Base-by-base conservation (phyloP, 208 protist species). In the Polymyxa betae region DNA sequence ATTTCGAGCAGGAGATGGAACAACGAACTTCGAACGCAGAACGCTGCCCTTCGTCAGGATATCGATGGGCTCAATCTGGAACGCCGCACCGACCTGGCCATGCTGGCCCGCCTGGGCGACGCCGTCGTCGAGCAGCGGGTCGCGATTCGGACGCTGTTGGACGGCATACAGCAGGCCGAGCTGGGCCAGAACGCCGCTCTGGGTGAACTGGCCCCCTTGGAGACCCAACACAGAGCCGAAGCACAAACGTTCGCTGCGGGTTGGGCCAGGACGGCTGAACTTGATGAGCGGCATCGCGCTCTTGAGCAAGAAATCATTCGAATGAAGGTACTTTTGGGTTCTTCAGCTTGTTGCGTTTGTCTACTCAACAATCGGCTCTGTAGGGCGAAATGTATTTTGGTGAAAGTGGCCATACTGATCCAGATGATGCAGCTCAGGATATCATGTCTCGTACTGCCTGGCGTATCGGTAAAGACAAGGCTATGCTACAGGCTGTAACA, bases 381-480 rank as follows among this genome's bases (percentile, higher is more conserved):
- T n/a, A 82, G 72, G 72, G 72, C 12, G 72, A 82, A 43, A 82
- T 82, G 72, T 82, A 82, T 43, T 82, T 82, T 35, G 72, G 72
- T 20, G 35, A 5, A n/a, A 5, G 35, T 20, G 72, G 10, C n/a
- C 16, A 82, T 5, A 5, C 12, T 38, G 12, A 5, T 38, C 72
- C 72, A 38, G 72, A 43, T 35, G 72, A 82, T 5, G n/a, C 16
- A 5, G n/a, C 35, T 43, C 35, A 35, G n/a, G 12, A 82, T 20
- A 82, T 82, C 72, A 82, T 82, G 72, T 82, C 72, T 35, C 72
- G 72, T 20, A 82, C 72, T 20, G 72, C 72, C 16, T 82, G 72
- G 72, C 72, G 72, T 5, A 82, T 82, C 72, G 72, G 16, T 12
- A 5, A 35, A 20, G 72, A 82, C n/a, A 82, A 82, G 40, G 72